A percentile compares a stretch with the other conserved stretches of the same genome.
These are phyloP conservation scores for Pseudocercospora eumusae DNA, from an alignment of 2,329 filamentous ascomycete genomes.

Conservation along the genomic window DNA sequence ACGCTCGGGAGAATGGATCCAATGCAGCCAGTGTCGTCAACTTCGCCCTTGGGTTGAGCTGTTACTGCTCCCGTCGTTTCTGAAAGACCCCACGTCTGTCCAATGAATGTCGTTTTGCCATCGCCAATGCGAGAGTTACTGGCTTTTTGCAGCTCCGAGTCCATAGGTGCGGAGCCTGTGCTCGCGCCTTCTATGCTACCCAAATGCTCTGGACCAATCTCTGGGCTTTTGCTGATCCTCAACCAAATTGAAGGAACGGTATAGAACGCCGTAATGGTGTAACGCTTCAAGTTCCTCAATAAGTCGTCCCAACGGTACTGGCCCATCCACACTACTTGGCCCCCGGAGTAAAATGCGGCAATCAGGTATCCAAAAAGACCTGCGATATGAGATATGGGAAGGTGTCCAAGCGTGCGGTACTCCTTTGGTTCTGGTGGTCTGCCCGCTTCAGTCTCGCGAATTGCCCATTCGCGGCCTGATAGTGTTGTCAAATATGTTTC, in stretches of 20 bases:
- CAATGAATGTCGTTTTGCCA: slow-evolving; percentile 38
- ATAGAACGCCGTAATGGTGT: slow-evolving; percentile 45
- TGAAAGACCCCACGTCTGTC: slow-evolving; percentile 44
- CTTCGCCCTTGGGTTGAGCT: slow-evolving; percentile 41
- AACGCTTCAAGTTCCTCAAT: slow-evolving; percentile 40
- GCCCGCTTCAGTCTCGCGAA: slow-evolving; percentile 29
- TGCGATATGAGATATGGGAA: slow-evolving; percentile 94
- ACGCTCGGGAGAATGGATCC: slow-evolving; percentile 44
- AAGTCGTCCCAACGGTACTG: slow-evolving; percentile 42
- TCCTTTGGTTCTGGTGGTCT: slow-evolving; percentile 29
- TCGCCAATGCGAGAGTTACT: slow-evolving; percentile 38
- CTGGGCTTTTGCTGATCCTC: slow-evolving; percentile 42
- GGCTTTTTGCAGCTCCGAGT: slow-evolving; percentile 43
- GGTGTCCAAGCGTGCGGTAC: slow-evolving; percentile 56
- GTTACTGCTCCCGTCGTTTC: slow-evolving; percentile 41
- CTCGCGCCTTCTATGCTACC: slow-evolving; percentile 39
- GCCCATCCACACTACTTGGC: slow-evolving; percentile 44
- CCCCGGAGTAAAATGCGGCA: slow-evolving; percentile 39
- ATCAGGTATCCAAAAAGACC: slow-evolving; percentile 52
- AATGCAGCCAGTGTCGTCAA: slow-evolving; percentile 39
- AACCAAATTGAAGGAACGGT: slow-evolving; percentile 45
- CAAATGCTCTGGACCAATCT: slow-evolving; percentile 39
- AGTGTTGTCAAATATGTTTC: slow-evolving; percentile 32
- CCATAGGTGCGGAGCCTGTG: slow-evolving; percentile 45
- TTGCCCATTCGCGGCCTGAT: slow-evolving; percentile 31